These are phyloP conservation scores for Curvularia lunata DNA, from an alignment of 2,329 filamentous ascomycete genomes.

Conservation along the genomic window DNA sequence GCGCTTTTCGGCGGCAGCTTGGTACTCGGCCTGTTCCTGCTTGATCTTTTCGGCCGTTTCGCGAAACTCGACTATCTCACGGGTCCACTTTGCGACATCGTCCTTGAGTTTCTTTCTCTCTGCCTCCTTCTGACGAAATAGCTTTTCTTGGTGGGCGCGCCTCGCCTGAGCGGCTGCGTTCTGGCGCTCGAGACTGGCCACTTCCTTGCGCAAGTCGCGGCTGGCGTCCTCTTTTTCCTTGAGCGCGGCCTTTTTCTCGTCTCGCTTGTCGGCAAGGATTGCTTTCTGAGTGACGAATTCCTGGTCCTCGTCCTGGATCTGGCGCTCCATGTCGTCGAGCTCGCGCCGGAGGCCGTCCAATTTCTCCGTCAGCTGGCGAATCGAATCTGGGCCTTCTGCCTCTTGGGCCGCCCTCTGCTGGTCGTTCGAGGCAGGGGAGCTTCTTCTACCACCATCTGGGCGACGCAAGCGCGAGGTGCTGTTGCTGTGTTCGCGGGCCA, in stretches of 20 bases:
- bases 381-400: conserved; percentile 47
- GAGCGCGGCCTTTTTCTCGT: conserved; percentile 75
- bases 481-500: conserved; percentile 70
- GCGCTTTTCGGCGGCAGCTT: conserved; percentile 47
- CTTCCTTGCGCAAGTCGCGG: conserved; percentile 79
- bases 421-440: conserved; percentile 67
- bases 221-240: conserved; percentile 93
- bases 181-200: conserved; percentile 78
- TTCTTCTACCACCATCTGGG: conserved; percentile 73
- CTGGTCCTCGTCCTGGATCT: conserved; percentile 68
- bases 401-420: conserved; percentile 47
- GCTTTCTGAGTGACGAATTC: conserved; percentile 55
- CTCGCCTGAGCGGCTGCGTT: conserved; percentile 82
- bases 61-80: conserved; percentile 64
- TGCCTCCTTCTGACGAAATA: conserved; percentile 70
- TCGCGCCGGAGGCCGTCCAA: conserved; percentile 83
- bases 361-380: conserved; percentile 80
- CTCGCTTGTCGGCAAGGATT: conserved; percentile 73
- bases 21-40: conserved; percentile 48
- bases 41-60: conserved; percentile 59
- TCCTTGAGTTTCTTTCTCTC: conserved; percentile 74
- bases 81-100: conserved; percentile 71
- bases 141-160: conserved; percentile 76
- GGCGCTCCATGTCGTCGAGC: conserved; percentile 76
- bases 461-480: conserved; percentile 63